phyloP scores from a whole-genome alignment of 192 early-diverging fungal genomes.

The Lobulomyces angularis region DNA sequence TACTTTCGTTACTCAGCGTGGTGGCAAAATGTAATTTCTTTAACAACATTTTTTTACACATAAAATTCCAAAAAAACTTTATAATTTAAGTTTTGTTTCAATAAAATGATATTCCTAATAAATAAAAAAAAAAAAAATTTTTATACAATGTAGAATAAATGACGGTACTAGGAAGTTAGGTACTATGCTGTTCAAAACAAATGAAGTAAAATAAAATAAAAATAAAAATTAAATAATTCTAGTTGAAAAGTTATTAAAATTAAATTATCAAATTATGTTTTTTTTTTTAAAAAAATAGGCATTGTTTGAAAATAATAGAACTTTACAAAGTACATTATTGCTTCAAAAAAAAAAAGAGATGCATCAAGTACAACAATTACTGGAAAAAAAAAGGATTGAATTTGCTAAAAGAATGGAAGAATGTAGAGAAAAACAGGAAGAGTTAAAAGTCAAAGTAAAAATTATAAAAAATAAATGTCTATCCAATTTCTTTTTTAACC shows the following conservation, averaged over 20 bases:
- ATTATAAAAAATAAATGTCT: not conserved
- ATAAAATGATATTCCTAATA: conserved; percentile 26
- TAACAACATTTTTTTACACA: not conserved
- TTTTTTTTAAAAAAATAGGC: conserved; percentile 10
- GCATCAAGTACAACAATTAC: conserved; percentile 31
- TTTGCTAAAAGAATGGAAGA: conserved; percentile 54
- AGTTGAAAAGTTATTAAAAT: not conserved
- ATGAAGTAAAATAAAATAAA: not conserved
- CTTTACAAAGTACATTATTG: conserved; percentile 43
- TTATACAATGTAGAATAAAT: too few relatives aligned
- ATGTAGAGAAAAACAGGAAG: conserved; percentile 49
- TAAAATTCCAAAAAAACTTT: not conserved
- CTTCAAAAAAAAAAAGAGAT: conserved; percentile 52
- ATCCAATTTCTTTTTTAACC: not conserved
- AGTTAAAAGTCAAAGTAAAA: conserved; percentile 35
- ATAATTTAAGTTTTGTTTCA: conserved; percentile 14
- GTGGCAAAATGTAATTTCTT: conserved; percentile 36
- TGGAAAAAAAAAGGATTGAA: conserved; percentile 41
- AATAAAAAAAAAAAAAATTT: too few relatives aligned
- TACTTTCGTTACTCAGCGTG: conserved; percentile 39
- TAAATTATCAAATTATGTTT: conserved; percentile 2
- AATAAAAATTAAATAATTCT: not conserved
- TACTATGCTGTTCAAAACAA: conserved; percentile 8
- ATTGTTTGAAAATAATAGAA: conserved; percentile 26
- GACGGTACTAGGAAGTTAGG: too few relatives aligned